A percentile compares a stretch with the other conserved stretches of the same genome.
phyloP scores from a whole-genome alignment of 495 filamentous ascomycete genomes.

The Trichoderma virens region DNA sequence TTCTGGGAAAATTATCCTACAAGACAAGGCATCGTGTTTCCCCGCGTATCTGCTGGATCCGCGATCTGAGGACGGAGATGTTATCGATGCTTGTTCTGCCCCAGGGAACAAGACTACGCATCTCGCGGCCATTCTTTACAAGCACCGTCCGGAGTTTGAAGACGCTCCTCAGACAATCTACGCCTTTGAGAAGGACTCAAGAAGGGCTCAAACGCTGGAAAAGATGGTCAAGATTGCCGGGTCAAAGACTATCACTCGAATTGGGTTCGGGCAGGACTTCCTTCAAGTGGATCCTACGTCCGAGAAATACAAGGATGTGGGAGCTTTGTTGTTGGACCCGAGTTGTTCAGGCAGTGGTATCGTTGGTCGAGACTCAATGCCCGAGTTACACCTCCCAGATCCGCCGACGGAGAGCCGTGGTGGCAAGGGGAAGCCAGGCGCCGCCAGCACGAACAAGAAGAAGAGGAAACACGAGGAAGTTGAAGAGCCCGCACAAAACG shows the following conservation, averaged over 20 bases:
- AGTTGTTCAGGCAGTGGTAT: constrained; percentile 95
- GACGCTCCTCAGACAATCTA: constrained; percentile 36
- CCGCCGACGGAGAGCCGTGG: constrained; percentile 29
- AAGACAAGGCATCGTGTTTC: constrained; percentile 96
- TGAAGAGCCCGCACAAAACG: constrained; percentile 22
- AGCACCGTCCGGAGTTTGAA: constrained; percentile 19
- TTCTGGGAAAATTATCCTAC: constrained; percentile 71
- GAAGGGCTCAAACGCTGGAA: constrained; percentile 60
- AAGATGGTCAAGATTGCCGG: constrained; percentile 78
- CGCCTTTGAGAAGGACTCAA: constrained; percentile 63
- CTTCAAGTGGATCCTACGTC: constrained; percentile 56
- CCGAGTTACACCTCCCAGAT: constrained; percentile 47
- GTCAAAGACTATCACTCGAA: constrained; percentile 51
- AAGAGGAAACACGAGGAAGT: constrained; percentile 34
- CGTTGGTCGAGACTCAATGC: constrained; percentile 71
- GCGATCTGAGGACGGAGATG: constrained; percentile 50
- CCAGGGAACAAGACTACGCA: constrained; percentile 98
- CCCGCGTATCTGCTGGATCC: constrained; percentile 77
- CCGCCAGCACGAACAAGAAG: constrained; percentile 35
- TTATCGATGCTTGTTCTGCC: constrained; percentile 86
- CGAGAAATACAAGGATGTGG: constrained; percentile 49
- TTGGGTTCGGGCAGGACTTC: constrained; percentile 72
- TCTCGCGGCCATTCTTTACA: constrained; percentile 61
- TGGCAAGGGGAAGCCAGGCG: constrained; percentile 12
- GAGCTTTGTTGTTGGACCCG: constrained; percentile 76